Base-by-base conservation (phyloP, 495 filamentous ascomycete species). In the Bacidia rubella region DNA sequence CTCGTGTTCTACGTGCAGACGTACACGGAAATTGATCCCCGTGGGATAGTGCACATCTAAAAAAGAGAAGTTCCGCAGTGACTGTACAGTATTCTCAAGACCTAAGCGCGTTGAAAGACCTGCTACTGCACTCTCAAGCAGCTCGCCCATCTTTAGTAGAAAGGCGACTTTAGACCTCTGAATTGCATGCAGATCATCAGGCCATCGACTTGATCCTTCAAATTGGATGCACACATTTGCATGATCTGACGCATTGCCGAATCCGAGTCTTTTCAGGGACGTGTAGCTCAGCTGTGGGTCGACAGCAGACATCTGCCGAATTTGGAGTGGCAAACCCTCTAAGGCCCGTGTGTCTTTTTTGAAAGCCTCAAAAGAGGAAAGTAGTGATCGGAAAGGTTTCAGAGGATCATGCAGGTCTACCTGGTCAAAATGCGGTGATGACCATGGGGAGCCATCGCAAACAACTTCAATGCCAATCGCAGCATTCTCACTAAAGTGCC, bases 111-210 rank as follows among this genome's bases (percentile, higher is more conserved):
- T 79, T 44, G 82, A 63, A 15, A 65, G 63, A 19, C 74, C 72
- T 40, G 77, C 70, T 10, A 48, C 62, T 43, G 61, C 56, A 24
- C 67, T 66, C 54, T 82, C 71, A 9, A 98, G 66, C 0, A 85
- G 74, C 46, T 79, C 80, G 23, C 79, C 81, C 47, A 97, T 82
- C 63, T 85, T 90, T 5, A 93, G 62, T 1, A 97, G 74, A 62
- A 98, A 93, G 0, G 90, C 93, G 21, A 90, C 74, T 66, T 98
- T 98, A 11, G 90, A 90, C 64, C 86, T 78, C 63, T 97, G 92
- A 42, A 98, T 90, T 2, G 92, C 90, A 10, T 73, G 73, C 7
- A 97, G 68, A 60, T 90, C 84, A 57, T 97, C 89, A 0, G 92
- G 93, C 92, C 92, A 98, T 52, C 89, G 83, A 10, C 78, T 80